Percentiles rank a stretch among this genome's conserved stretches.
Conservation (phyloP, 1,284 basidiomycete genomes). For the Cerrena zonata region DNA sequence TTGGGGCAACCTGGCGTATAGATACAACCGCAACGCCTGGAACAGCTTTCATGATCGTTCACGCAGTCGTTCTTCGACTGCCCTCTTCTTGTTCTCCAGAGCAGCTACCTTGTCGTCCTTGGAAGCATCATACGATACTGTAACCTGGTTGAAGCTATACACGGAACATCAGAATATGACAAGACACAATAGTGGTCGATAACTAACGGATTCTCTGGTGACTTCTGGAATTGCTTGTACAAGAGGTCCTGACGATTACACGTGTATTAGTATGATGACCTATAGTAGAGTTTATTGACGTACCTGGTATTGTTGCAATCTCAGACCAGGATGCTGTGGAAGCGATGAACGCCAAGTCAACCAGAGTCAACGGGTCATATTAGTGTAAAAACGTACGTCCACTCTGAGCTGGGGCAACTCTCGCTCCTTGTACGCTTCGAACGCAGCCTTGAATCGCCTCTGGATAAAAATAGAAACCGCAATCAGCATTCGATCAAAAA, state of each 20-base stretch:
- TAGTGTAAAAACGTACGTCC: constrained; percentile 53
- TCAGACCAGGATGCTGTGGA: constrained; percentile 69
- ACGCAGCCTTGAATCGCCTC: constrained; percentile 88
- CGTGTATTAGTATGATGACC: constrained; percentile 2
- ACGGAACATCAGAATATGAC: not conserved
- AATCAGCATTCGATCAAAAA: not conserved
- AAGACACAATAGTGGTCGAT: not conserved
- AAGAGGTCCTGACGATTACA: constrained; percentile 54
- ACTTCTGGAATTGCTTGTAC: constrained; percentile 83
- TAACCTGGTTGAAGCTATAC: constrained; percentile 73
- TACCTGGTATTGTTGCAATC: constrained; percentile 83
- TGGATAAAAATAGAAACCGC: constrained; percentile 25
- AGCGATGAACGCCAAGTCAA: not conserved
- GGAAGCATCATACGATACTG: constrained; percentile 73
- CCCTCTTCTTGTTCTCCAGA: constrained; percentile 52
- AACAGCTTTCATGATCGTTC: constrained; percentile 15
- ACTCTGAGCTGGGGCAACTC: constrained; percentile 75
- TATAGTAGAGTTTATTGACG: constrained; percentile 13
- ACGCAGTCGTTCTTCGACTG: constrained; percentile 46
- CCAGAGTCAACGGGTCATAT: not conserved
- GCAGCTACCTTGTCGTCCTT: constrained; percentile 78
- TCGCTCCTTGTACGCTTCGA: constrained; percentile 86
- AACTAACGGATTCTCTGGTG: constrained; percentile 80
- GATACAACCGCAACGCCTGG: not conserved
- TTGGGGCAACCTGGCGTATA: not conserved